Evolutionary conservation across 352 stramenopile genomes (phyloP).

Genomic region (Pythium utonaiense): DNA sequence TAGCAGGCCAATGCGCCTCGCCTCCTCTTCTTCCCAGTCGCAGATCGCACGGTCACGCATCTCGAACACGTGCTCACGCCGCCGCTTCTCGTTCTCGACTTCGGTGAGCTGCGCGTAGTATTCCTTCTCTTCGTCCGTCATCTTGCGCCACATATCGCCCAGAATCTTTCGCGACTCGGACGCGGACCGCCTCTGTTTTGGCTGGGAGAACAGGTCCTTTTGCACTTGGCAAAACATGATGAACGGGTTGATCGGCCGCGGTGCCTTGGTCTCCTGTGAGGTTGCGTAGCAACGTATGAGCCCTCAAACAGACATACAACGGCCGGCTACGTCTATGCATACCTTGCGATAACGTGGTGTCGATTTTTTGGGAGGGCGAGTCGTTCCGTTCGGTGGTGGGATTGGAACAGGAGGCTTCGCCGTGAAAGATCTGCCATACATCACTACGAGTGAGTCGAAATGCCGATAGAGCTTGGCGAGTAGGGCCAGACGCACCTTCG

Average conservation of each 20-base stretch:
- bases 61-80: slow-evolving; percentile 66
- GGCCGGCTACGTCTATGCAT: too few species aligned
- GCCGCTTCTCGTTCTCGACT: slow-evolving; percentile 76
- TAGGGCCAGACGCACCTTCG: slow-evolving; percentile 12
- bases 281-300: too few species aligned
- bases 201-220: slow-evolving; percentile 53
- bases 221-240: slow-evolving; percentile 83
- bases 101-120: slow-evolving; percentile 72
- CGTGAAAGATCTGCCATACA: slow-evolving; percentile 42
- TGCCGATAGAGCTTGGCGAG: too few species aligned
- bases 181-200: slow-evolving; percentile 52
- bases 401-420: slow-evolving; percentile 32
- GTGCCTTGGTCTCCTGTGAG: slow-evolving; percentile 43
- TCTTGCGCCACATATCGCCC: slow-evolving; percentile 81
- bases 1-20: slow-evolving; percentile 55
- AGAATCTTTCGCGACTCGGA: slow-evolving; percentile 77
- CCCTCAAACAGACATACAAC: too few species aligned
- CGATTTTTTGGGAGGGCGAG: slow-evolving; percentile 27
- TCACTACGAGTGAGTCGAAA: too few species aligned
- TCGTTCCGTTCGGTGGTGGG: slow-evolving; percentile 6
- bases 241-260: slow-evolving; percentile 75
- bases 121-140: slow-evolving; percentile 79
- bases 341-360: slow-evolving; percentile 25
- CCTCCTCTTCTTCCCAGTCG: slow-evolving; percentile 79
- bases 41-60: slow-evolving; percentile 62